A percentile compares a stretch with the other conserved stretches of the same genome.
Conservation (phyloP, 257 asterid species). For the Catharanthus roseus region DNA sequence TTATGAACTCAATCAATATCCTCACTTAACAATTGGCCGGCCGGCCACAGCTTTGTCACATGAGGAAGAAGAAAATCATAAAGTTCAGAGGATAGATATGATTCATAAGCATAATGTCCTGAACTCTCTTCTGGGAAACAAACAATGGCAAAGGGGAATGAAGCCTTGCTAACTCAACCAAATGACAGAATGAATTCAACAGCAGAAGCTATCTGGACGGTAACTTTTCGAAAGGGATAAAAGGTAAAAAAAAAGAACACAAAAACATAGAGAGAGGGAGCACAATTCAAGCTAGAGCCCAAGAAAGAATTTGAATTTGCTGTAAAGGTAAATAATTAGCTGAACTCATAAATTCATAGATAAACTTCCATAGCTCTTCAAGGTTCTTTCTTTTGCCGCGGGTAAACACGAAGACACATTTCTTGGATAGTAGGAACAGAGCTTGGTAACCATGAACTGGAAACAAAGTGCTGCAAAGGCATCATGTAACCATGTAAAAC, state of each 20-base stretch:
- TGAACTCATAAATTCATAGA: neutral
- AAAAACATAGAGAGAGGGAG: neutral
- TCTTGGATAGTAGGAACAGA: neutral
- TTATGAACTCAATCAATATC: too few species aligned
- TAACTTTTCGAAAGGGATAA: neutral
- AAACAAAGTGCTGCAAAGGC: neutral
- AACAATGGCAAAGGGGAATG: neutral
- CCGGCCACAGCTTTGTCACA: too few species aligned
- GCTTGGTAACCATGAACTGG: neutral
- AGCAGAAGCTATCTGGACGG: neutral
- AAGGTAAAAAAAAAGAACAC: neutral
- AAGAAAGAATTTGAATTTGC: neutral
- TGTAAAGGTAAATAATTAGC: too few species aligned
- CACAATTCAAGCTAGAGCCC: neutral
- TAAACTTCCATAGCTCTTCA: neutral
- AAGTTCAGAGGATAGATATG: too few species aligned
- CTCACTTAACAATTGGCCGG: too few species aligned
- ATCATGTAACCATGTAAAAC: neutral
- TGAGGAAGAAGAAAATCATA: too few species aligned
- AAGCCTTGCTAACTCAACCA: neutral
- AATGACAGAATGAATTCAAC: neutral
- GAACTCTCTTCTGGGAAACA: neutral
- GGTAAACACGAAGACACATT: neutral
- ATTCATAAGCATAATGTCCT: too few species aligned
- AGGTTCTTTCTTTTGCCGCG: neutral